Evolutionary conservation across 2,329 filamentous ascomycete species (phyloP).

Genomic region (Aspergillaceae sp.): DNA sequence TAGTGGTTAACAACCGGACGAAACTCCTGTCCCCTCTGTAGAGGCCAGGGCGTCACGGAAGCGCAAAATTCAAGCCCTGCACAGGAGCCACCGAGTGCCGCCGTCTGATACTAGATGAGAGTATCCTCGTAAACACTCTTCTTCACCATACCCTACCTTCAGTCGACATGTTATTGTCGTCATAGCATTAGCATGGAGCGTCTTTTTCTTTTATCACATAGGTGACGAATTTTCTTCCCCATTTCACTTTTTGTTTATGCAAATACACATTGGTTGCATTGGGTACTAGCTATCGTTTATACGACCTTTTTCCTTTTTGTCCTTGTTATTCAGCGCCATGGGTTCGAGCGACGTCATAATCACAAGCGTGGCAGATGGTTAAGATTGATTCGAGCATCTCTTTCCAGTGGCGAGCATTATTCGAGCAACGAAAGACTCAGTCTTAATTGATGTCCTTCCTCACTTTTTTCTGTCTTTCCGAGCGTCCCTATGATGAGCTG

Average conservation of each 20-base stretch:
- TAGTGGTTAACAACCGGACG: constrained; percentile 57
- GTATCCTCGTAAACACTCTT: not conserved
- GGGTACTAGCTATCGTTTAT: not conserved
- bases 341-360: not conserved
- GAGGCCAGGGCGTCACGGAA: constrained; percentile 36
- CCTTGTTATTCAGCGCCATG: not conserved
- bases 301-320: not conserved
- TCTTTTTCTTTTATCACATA: constrained; percentile 13
- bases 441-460: not conserved
- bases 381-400: not conserved
- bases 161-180: constrained; percentile 1
- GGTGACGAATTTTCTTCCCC: constrained; percentile 15
- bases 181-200: constrained; percentile 24
- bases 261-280: not conserved
- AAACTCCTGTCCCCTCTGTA: constrained; percentile 32
- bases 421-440: not conserved
- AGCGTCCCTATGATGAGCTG: too few species aligned
- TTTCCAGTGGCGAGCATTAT: not conserved
- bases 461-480: not conserved
- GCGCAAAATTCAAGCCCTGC: constrained; percentile 14
- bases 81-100: constrained; percentile 9
- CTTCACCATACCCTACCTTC: not conserved
- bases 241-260: constrained; percentile 2
- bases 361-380: not conserved
- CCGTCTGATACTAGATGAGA: constrained; percentile 3